Conservation (phyloP, 164 flowering plant genomes). For the Buxus sempervirens region DNA sequence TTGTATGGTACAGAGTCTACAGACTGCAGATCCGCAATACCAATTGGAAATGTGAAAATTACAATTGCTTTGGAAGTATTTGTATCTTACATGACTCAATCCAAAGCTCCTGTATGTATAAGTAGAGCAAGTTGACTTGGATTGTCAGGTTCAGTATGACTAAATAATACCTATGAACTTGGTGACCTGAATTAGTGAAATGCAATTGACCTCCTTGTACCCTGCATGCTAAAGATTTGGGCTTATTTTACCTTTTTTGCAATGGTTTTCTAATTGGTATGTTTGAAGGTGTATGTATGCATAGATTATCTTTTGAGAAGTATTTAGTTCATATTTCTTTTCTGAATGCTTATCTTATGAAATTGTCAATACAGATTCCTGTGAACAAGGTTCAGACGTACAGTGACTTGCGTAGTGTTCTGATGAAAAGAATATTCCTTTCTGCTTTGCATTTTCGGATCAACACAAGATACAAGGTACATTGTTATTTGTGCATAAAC, state of each 20-base stretch:
- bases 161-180: neutral
- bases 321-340: neutral
- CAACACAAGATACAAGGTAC: constrained; percentile 96
- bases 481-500: neutral
- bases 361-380: constrained; percentile 61
- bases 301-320: neutral
- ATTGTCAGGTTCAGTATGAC: no score
- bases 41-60: no score
- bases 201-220: neutral
- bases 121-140: no score
- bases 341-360: neutral
- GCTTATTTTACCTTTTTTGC: neutral
- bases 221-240: neutral
- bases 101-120: no score
- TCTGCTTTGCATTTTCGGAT: constrained; percentile 96
- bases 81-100: no score
- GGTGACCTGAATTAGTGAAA: neutral
- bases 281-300: neutral
- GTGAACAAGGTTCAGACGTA: constrained; percentile 76
- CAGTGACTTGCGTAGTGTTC: constrained; percentile 76
- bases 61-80: no score
- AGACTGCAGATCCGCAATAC: no score
- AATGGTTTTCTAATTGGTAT: neutral
- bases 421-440: constrained; percentile 97
- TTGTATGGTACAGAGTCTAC: no score